phyloP scores from a whole-genome alignment of 1,284 basidiomycete genomes.

The Erythrobasidium hasegawianum region DNA sequence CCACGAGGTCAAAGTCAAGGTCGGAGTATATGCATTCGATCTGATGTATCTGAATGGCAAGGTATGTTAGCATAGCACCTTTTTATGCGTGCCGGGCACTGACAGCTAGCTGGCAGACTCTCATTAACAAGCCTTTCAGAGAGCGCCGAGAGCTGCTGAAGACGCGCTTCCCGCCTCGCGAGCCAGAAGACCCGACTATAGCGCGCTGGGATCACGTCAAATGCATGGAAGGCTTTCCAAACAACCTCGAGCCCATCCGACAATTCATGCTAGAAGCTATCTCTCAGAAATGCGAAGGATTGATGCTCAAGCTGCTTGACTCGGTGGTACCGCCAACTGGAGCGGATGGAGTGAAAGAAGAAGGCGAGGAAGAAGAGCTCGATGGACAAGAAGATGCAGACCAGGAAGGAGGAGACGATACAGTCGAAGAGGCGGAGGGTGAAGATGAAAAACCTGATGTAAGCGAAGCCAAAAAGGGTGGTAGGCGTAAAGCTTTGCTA shows the following conservation, averaged over 20 bases:
- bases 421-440: conserved; percentile 41
- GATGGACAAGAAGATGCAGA: conserved; percentile 43
- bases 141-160: conserved; percentile 63
- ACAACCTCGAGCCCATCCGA: conserved; percentile 59
- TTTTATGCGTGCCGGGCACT: background rate
- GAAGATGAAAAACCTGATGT: conserved; percentile 28
- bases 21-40: conserved; percentile 59
- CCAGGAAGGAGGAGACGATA: conserved; percentile 42
- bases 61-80: conserved; percentile 45
- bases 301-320: conserved; percentile 81
- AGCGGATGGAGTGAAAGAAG: conserved; percentile 45
- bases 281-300: conserved; percentile 79
- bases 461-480: conserved; percentile 46
- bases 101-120: conserved; percentile 54
- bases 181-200: conserved; percentile 51
- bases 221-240: conserved; percentile 56
- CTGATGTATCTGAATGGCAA: conserved; percentile 58
- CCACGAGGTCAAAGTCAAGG: conserved; percentile 57
- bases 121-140: conserved; percentile 69
- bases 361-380: conserved; percentile 39
- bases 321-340: conserved; percentile 33
- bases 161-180: conserved; percentile 47
- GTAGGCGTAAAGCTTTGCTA: conserved; percentile 64
- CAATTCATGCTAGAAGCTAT: conserved; percentile 75
- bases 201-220: conserved; percentile 78